Evolutionary conservation across 257 asterid genomes (phyloP), one percentile per base, ranked within the genome.

Genomic region (Haberlea rhodopensis): DNA sequence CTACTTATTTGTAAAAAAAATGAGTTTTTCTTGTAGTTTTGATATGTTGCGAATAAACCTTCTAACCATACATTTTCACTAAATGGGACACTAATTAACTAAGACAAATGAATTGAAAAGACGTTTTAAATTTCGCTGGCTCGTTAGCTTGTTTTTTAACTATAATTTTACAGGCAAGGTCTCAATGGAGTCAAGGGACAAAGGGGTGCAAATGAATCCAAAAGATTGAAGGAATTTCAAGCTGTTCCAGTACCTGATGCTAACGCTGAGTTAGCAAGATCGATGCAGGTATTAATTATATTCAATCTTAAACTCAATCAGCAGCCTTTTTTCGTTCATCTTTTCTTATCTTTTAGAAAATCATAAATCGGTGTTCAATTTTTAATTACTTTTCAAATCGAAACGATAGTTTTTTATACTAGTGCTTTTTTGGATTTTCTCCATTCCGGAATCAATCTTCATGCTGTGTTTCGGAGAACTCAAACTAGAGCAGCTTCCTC

Each of bases 131-230:
- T 20, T 25, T 43, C 16, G 19, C 51, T 43, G 15, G 65, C 60
- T 32, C 56, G 29, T 57, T 52, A 34, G n/a, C 55, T 28, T 45
- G 60, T 23, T 69, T 65, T 40, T 58, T 69, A 68, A 68, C 56
- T 31, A 23, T 43, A 62, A 53, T 70, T 51, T 68, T 34, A 62
- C 79, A 91, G 97, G 81, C 85, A 79, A 79, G 84, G 82, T 57
- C 79, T 71, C 55, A 49, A 34, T 5, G 91, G 81, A 66, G 75
- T 60, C 13, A 79, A 79, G 84, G 85, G 81, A 60, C 85, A 72
- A 49, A 81, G 75, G 72, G 56, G 64, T 15, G 87, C 80, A n/a
- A 57, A 63, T 60, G 80, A 75, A 71, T 53, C 31, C 21, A 83
- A 75, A 75, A 77, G 78, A 80, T 67, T 81, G 34, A 82, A 78